phyloP scores from a whole-genome alignment of 2,329 filamentous ascomycete species.

The Grosmannia clavigera region DNA sequence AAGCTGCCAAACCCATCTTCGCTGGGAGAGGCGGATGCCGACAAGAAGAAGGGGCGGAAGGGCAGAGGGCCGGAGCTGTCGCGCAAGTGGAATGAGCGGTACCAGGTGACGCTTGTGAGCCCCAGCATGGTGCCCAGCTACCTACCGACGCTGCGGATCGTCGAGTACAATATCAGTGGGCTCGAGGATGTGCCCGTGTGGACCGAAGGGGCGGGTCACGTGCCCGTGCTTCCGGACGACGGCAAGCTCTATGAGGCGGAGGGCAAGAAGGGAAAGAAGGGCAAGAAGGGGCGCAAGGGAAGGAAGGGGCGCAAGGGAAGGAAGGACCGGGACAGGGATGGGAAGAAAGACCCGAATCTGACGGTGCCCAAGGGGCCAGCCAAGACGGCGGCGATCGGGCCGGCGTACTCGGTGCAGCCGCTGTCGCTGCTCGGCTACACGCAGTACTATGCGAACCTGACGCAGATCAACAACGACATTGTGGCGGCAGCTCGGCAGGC shows the following conservation, averaged over 20 bases:
- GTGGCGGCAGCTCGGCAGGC: constrained; percentile 17
- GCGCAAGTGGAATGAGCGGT: constrained; percentile 64
- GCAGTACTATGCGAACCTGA: constrained; percentile 94
- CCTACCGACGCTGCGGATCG: constrained; percentile 77
- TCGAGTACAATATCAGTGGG: constrained; percentile 84
- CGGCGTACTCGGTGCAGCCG: constrained; percentile 78
- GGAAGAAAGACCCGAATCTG: constrained; percentile 47
- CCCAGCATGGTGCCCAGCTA: constrained; percentile 90
- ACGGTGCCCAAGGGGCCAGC: constrained; percentile 60
- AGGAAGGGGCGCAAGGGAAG: constrained; percentile 3
- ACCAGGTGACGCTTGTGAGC: constrained; percentile 65
- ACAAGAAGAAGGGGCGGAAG: constrained; percentile 15
- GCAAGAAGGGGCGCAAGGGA: constrained; percentile 3
- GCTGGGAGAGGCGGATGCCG: constrained; percentile 9
- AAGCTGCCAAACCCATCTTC: constrained; percentile 46
- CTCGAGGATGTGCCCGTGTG: constrained; percentile 45
- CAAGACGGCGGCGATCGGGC: constrained; percentile 62
- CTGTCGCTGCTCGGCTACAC: constrained; percentile 69
- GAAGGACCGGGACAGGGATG: constrained; percentile 13
- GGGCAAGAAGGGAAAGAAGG: not conserved
- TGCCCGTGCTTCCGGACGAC: constrained; percentile 11
- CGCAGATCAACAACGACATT: constrained; percentile 67
- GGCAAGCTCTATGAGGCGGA: constrained; percentile 15
- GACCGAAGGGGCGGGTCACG: constrained; percentile 22
- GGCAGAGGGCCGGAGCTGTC: constrained; percentile 19